Conservation (phyloP, 2,329 filamentous ascomycete genomes). For the Cadophora gregata region DNA sequence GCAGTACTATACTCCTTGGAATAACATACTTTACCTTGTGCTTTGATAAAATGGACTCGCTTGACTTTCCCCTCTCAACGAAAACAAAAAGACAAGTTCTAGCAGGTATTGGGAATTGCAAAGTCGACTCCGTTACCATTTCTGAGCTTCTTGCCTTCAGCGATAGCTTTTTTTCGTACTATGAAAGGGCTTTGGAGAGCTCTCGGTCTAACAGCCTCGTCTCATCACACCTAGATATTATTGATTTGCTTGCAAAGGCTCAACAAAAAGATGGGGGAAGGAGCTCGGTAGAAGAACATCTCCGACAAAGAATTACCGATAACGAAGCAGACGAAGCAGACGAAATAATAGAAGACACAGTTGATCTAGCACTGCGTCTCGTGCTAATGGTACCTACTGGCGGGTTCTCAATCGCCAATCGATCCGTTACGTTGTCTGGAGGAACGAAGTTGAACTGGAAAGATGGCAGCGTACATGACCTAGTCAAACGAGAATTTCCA, state of each 20-base stretch:
- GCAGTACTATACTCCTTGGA: too few species aligned
- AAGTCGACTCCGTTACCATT: neutral
- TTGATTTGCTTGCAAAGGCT: neutral
- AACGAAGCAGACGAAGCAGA: neutral
- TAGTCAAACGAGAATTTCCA: slow-evolving; percentile 5
- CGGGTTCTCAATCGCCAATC: neutral
- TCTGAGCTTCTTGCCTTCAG: neutral
- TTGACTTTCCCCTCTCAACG: neutral
- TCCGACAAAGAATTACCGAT: neutral
- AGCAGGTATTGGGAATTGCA: neutral
- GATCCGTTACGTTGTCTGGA: neutral
- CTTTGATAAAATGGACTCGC: neutral
- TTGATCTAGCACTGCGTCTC: slow-evolving; percentile 20
- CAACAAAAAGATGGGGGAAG: neutral
- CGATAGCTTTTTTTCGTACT: slow-evolving; percentile 1
- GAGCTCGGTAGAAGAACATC: neutral
- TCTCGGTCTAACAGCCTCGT: neutral
- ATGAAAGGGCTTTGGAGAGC: neutral
- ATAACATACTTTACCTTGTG: too few species aligned
- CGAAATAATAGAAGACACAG: slow-evolving; percentile 7
- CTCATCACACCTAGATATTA: neutral
- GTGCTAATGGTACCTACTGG: slow-evolving; percentile 24
- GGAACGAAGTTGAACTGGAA: slow-evolving; percentile 18
- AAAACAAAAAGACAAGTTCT: neutral
- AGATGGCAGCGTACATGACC: slow-evolving; percentile 11